Evolutionary conservation across 2,329 filamentous ascomycete genomes (phyloP).

Genomic region (Calonectria pseudoturangicola): DNA sequence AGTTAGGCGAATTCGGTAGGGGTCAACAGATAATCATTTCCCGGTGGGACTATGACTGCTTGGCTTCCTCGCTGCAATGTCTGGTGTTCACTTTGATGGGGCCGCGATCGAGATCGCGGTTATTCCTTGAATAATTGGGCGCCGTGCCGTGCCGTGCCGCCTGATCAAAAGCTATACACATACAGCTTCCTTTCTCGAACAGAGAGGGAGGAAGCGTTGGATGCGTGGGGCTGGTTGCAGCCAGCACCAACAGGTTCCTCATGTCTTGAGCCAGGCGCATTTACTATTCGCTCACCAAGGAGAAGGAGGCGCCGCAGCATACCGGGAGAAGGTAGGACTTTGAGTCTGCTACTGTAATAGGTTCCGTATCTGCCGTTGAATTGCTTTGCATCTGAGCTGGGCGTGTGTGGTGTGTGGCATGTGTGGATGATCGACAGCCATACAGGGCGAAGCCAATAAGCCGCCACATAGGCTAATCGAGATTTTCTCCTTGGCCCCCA

Average conservation of each 20-base stretch:
- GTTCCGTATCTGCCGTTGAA: neutral
- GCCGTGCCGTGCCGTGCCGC: slow-evolving; percentile 31
- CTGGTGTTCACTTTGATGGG: neutral
- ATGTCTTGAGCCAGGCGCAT: neutral
- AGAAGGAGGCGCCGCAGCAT: neutral
- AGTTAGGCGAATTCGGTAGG: neutral
- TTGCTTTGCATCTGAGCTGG: neutral
- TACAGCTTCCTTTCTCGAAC: slow-evolving; percentile 9
- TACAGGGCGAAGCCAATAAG: slow-evolving; percentile 8
- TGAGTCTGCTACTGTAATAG: neutral
- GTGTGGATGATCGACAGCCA: neutral
- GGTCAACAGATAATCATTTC: neutral
- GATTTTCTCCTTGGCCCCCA: neutral
- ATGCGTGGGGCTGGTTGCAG: slow-evolving; percentile 10
- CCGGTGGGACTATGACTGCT: neutral
- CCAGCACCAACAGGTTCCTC: neutral
- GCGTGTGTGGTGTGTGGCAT: neutral
- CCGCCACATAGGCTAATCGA: neutral
- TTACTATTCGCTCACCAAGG: neutral
- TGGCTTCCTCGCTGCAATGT: neutral
- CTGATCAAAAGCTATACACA: neutral
- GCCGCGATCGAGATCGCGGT: slow-evolving; percentile 9
- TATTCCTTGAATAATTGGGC: neutral
- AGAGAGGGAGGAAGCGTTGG: neutral
- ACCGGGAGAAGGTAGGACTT: neutral